Evolutionary conservation across 257 asterid species (phyloP), one percentile per base, ranked within the genome.

Genomic region (Fraxinus anomala): DNA sequence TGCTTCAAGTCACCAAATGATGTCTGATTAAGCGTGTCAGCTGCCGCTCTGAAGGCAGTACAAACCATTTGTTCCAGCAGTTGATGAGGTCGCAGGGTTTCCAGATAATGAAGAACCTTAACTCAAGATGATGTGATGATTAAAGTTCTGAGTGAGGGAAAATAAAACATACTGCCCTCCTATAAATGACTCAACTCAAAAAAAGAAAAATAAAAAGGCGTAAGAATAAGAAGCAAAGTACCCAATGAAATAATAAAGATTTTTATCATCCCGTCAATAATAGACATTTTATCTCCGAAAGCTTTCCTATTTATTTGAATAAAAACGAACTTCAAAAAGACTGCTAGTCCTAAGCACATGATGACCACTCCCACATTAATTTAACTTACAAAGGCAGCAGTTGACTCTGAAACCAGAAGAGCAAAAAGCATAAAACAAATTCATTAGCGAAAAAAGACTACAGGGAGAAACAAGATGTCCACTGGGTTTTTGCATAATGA

Each of bases 101-200:
- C 98, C 92, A 94, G 84, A 90, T 91, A 92, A 87, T 94, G 98
- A 80, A 94, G 96, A 87, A 83, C 93, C 98, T 93, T 93, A 76
- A 77, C 5, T 24, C 78, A 72, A 80, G 74, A 73, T 66, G 79
- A 77, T 31, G 75, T 70, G 67, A 68, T 39, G n/a, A 21, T 30
- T 73, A 77, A 59, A 40, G 14, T 40, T 40, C 47, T 10, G 47
- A 40, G 3, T 40, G 47, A 40, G 47, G 12, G 26, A 8, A 21
- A 7, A 21, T 6, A 6, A 23, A 59, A 59, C 11, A 59, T 7
- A 59, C 13, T 5, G 10, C 67, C 28, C 34, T 70, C 30, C 28
- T 21, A 24, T 5, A 24, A 37, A 56, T 33, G 61, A 12, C 66
- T 37, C 9, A 26, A 40, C 49, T 37, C 0, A 8, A 40, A 40